phyloP scores from a whole-genome alignment of 1,139 yeast species.

The Eremothecium sinecaudum region DNA sequence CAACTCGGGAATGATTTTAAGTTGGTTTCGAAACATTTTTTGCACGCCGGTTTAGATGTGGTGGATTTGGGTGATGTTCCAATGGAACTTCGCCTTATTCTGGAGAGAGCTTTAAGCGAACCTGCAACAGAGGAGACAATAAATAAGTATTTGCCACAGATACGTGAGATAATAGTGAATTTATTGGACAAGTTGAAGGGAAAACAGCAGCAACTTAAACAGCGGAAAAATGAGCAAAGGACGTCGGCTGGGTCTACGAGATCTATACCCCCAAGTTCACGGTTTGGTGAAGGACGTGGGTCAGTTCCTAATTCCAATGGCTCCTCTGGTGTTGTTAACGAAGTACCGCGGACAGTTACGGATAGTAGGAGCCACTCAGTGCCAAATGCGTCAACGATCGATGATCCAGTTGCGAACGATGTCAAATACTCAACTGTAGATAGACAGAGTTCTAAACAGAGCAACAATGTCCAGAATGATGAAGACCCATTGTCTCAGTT shows the following conservation, averaged over 20 bases:
- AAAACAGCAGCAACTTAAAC: slow-evolving; percentile 52
- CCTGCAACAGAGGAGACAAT: slow-evolving; percentile 77
- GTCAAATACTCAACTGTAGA: neutral
- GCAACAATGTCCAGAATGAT: neutral
- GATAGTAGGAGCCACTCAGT: no score
- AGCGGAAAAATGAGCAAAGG: slow-evolving; percentile 21
- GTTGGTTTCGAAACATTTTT: slow-evolving; percentile 68
- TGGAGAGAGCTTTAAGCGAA: slow-evolving; percentile 82
- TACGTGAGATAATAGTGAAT: slow-evolving; percentile 77
- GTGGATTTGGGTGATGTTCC: slow-evolving; percentile 74
- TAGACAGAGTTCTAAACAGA: neutral
- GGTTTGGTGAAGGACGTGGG: neutral
- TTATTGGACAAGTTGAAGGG: slow-evolving; percentile 70
- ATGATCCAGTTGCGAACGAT: neutral
- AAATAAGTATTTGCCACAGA: slow-evolving; percentile 73
- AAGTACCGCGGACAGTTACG: neutral
- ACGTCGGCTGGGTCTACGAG: slow-evolving; percentile 10
- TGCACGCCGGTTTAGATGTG: slow-evolving; percentile 58
- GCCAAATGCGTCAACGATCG: neutral
- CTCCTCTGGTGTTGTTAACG: neutral
- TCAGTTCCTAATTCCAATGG: no score
- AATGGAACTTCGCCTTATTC: slow-evolving; percentile 54
- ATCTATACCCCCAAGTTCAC: slow-evolving; percentile 3
- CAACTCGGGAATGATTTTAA: slow-evolving; percentile 90
- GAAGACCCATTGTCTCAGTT: slow-evolving; percentile 61